Base-by-base conservation (phyloP, 2,329 filamentous ascomycete genomes). In the Fusarium phyllophilum region DNA sequence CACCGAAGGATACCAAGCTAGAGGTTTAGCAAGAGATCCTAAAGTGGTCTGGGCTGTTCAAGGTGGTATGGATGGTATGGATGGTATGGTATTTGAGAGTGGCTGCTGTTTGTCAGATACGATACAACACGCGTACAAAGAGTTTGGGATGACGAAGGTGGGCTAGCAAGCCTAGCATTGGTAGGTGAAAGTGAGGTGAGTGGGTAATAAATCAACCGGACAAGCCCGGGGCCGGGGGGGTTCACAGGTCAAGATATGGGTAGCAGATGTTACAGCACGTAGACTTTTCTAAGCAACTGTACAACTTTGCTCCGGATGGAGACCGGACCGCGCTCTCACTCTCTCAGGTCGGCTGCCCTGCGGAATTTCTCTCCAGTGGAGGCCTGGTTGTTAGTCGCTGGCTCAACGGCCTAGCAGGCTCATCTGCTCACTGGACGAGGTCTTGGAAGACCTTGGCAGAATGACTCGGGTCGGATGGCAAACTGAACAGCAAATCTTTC, bases 1-100 rank as follows among this genome's bases (percentile, higher is more conserved):
- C 79, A 81, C 79, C 79, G 79, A 80, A 75, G 72, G 63, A 64
- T 42, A 66, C n/a, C 56, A 73, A 57, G 56, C 77, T 77, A 78
- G 65, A 65, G 62, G 51, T 42, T 56, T 61, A 70, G 63, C 54
- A 59, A 56, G 38, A 58, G 61, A 45, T 57, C 73, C 67, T 63
- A 69, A 75, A 71, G 65, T 63, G 73, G 63, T 52, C 59, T 66
- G 57, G 55, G 57, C 62, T 49, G 46, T 55, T 49, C 42, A 65
- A 56, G 31, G 42, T 51, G 42, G 56, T 63, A 39, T 38, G n/a
- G 48, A 51, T 63, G 45, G 58, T 62, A 15, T 34, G 33, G 52
- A 24, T 42, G 48, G 57, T 38, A 41, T 48, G 34, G 41, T 44
- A 29, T 36, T 45, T 49, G 44, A 46, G 45, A 14, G 60, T 66